Evolutionary conservation across 495 filamentous ascomycete species (phyloP).

Genomic region (Aspergillus coremiiformis): DNA sequence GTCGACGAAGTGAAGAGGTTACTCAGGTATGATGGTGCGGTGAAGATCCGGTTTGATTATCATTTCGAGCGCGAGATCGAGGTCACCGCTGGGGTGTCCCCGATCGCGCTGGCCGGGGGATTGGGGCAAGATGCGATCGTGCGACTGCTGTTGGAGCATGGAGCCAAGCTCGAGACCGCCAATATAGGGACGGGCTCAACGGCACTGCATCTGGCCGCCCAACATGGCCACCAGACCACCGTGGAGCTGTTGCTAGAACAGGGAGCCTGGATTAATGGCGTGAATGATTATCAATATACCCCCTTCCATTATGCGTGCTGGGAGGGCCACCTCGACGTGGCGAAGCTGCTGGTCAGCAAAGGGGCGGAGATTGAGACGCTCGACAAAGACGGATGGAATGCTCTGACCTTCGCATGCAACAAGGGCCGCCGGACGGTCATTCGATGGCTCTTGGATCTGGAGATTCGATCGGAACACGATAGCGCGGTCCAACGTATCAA

Average conservation of each 20-base stretch:
- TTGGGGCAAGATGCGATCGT: neutral
- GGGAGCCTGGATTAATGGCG: neutral
- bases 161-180: neutral
- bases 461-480: neutral
- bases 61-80: neutral
- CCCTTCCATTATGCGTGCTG: neutral
- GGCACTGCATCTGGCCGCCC: neutral
- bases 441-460: neutral
- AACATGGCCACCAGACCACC: neutral
- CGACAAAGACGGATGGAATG: neutral
- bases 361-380: neutral
- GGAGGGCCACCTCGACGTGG: neutral
- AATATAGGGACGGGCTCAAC: neutral
- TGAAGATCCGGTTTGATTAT: neutral
- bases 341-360: neutral
- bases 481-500: neutral
- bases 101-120: neutral
- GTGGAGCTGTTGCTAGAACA: neutral
- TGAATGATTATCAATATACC: neutral
- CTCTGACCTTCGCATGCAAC: neutral
- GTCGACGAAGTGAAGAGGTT: neutral
- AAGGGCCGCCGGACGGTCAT: neutral
- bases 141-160: neutral
- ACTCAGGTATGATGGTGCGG: neutral
- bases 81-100: neutral